Conservation (phyloP, 768 basidiomycete species). For the Phallus indusiatus region DNA sequence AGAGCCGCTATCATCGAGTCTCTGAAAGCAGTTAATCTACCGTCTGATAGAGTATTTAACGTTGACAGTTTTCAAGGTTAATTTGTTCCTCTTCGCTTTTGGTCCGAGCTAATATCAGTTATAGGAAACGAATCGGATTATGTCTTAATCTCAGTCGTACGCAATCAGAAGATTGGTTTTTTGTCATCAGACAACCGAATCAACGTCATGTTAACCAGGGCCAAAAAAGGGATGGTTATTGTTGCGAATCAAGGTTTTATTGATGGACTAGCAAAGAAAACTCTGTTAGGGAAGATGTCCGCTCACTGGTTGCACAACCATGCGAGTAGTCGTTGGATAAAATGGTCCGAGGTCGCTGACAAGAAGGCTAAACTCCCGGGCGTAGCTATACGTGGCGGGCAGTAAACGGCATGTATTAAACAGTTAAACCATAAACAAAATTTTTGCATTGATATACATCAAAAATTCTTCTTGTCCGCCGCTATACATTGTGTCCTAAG, state of each 20-base stretch:
- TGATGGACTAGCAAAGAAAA: conserved; percentile 36
- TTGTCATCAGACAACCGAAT: conserved; percentile 54
- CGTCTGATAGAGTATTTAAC: conserved; percentile 57
- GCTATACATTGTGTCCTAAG: neutral
- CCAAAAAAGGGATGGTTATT: conserved; percentile 72
- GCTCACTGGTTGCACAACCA: conserved; percentile 18
- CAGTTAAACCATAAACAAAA: too few relatives aligned
- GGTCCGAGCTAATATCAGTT: neutral
- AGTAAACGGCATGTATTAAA: too few relatives aligned
- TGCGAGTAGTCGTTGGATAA: neutral
- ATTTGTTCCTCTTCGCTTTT: neutral
- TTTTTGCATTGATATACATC: neutral
- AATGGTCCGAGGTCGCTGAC: too few relatives aligned
- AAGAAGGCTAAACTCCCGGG: too few relatives aligned
- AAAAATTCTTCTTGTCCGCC: too few relatives aligned
- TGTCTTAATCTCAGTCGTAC: conserved; percentile 64
- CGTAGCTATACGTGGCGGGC: too few relatives aligned
- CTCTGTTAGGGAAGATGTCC: conserved; percentile 33
- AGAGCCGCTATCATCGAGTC: conserved; percentile 45
- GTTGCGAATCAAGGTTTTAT: conserved; percentile 56
- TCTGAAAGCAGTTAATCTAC: conserved; percentile 40
- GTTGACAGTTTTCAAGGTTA: conserved; percentile 76
- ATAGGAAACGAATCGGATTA: conserved; percentile 77
- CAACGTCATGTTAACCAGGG: conserved; percentile 84
- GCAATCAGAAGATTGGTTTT: conserved; percentile 58